Conservation (phyloP, 257 asterid genomes). For the Oldenlandia corymbosa region DNA sequence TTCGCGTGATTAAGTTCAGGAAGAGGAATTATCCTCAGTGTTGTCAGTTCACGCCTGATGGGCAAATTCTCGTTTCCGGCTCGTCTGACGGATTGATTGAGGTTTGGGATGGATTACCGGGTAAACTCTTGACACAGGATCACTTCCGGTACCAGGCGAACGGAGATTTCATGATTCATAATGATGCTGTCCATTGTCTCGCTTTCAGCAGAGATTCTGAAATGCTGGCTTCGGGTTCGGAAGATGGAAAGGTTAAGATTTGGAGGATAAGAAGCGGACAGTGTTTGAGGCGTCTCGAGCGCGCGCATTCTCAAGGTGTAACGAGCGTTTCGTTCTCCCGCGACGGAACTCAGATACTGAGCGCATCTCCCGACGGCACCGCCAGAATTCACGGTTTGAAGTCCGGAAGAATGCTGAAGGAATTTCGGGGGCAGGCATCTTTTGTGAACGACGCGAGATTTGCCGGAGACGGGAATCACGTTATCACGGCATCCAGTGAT, state of each 20-base stretch:
- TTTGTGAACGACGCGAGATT: constrained; percentile 88
- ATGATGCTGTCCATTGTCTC: constrained; percentile 85
- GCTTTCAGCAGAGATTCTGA: constrained; percentile 97
- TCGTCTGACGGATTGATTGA: constrained; percentile 94
- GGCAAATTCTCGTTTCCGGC: constrained; percentile 94
- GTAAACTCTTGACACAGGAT: constrained; percentile 90
- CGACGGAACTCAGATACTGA: constrained; percentile 85
- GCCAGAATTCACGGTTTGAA: constrained; percentile 95
- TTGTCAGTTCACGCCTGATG: constrained; percentile 92
- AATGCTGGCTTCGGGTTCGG: constrained; percentile 95
- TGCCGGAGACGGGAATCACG: constrained; percentile 82
- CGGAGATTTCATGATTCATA: constrained; percentile 96
- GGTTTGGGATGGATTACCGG: constrained; percentile 99
- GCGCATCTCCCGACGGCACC: constrained; percentile 91
- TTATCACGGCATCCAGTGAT: constrained; percentile 96
- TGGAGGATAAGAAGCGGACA: constrained; percentile 99
- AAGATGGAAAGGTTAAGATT: constrained; percentile 97
- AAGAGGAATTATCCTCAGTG: constrained; percentile 88
- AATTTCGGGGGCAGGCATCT: constrained; percentile 90
- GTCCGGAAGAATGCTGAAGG: constrained; percentile 90
- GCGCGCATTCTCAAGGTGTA: constrained; percentile 93
- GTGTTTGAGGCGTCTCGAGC: constrained; percentile 93
- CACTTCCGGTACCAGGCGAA: constrained; percentile 98
- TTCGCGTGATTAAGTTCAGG: constrained; percentile 92
- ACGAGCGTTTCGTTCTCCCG: constrained; percentile 89